phyloP scores from a whole-genome alignment of 1,284 basidiomycete genomes.

The Marasmius sp. region DNA sequence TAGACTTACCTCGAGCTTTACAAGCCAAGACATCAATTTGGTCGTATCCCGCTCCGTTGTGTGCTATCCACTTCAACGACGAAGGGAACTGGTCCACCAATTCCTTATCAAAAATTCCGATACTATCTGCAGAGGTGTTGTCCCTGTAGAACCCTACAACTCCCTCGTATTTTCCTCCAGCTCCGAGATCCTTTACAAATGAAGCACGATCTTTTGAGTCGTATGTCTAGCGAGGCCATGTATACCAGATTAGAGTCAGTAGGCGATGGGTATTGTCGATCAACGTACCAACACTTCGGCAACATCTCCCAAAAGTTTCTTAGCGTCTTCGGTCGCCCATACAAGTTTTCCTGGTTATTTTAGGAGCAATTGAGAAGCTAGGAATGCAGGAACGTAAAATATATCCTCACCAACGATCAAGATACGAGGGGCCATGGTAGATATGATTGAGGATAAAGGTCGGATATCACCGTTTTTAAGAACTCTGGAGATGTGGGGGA shows the following conservation, averaged over 20 bases:
- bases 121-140: conserved; percentile 59
- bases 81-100: conserved; percentile 68
- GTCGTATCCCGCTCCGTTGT: conserved; percentile 93
- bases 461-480: background rate
- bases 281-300: conserved; percentile 75
- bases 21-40: conserved; percentile 79
- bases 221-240: conserved; percentile 47
- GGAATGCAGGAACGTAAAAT: background rate
- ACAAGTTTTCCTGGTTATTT: conserved; percentile 57
- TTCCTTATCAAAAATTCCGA: conserved; percentile 82
- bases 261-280: background rate
- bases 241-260: background rate
- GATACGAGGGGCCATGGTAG: conserved; percentile 38
- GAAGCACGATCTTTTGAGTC: conserved; percentile 65
- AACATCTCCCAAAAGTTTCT: conserved; percentile 62
- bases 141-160: conserved; percentile 81
- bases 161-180: conserved; percentile 73
- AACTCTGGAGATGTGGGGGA: background rate
- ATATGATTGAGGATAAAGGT: background rate
- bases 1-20: conserved; percentile 64
- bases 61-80: conserved; percentile 82
- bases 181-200: conserved; percentile 65
- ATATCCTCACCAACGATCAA: conserved; percentile 42
- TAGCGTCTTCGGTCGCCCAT: conserved; percentile 79
- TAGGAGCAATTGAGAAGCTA: background rate